Conservation (phyloP, 2,329 filamentous ascomycete genomes). For the Penicillium sp. region DNA sequence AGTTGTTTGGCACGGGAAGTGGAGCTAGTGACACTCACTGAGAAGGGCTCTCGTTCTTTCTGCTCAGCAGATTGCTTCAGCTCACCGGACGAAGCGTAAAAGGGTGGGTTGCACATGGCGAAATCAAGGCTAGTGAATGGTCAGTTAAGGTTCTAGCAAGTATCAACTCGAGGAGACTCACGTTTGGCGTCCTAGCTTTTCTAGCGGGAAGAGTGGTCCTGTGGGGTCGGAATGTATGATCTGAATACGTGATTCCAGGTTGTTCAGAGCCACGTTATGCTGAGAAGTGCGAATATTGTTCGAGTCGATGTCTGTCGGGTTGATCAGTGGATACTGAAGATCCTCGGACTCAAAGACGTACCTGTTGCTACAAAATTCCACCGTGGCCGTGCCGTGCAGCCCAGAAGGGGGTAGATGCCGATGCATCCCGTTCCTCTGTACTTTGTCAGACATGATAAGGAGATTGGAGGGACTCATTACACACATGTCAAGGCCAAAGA, state of each 20-base stretch:
- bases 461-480: slow-evolving; percentile 1
- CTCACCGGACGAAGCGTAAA: slow-evolving; percentile 75
- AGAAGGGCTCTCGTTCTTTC: slow-evolving; percentile 68
- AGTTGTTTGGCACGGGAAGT: background rate
- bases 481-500: slow-evolving; percentile 74
- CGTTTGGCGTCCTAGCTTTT: slow-evolving; percentile 36
- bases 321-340: slow-evolving; percentile 3
- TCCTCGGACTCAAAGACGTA: slow-evolving; percentile 26
- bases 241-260: slow-evolving; percentile 62
- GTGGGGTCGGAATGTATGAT: slow-evolving; percentile 57
- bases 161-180: slow-evolving; percentile 6
- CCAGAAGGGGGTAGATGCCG: slow-evolving; percentile 85
- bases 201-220: slow-evolving; percentile 64
- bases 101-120: slow-evolving; percentile 91
- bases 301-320: slow-evolving; percentile 67
- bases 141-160: background rate
- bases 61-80: slow-evolving; percentile 63
- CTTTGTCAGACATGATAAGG: slow-evolving; percentile 14
- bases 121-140: slow-evolving; percentile 64
- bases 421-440: slow-evolving; percentile 79
- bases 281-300: slow-evolving; percentile 66
- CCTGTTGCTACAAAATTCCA: slow-evolving; percentile 74
- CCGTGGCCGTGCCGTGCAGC: slow-evolving; percentile 62
- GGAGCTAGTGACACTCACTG: slow-evolving; percentile 51
- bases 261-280: slow-evolving; percentile 67